Base-by-base conservation (phyloP, 257 asterid species). In the Jacaranda copaia region DNA sequence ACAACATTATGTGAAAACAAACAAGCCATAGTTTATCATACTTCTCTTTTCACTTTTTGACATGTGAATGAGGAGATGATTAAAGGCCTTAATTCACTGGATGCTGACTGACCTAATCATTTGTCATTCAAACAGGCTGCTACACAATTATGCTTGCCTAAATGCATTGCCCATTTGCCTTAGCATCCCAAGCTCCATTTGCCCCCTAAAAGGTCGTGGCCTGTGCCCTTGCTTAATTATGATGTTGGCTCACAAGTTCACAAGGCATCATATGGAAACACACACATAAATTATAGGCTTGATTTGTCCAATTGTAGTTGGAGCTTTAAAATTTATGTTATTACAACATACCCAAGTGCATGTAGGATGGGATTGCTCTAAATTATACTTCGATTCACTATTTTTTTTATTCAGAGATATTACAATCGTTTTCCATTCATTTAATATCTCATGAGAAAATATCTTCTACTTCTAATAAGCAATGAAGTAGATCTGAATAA, bases 61-160 rank as follows among this genome's bases (percentile, higher is more conserved):
- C 18, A 42, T 25, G 32, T 25, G 32, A 42, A 12, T 52, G 57
- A 42, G 46, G 8, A 42, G 3, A 4, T 42, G 46, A 42, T 42
- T 56, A n/a, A 66, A 48, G 43, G 19, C 36, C 19, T 61, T 20
- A 70, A 51, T 78, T 72, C 78, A 42, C 53, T 53, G 75, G 78
- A 55, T 72, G 75, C n/a, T 73, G 73, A 75, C 79, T 53, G 14
- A 63, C 59, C 35, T 46, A 70, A 46, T 83, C 36, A 79, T 72
- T 74, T 48, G 11, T 51, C 15, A 65, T 61, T 73, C 72, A 77
- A 70, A 64, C 51, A 49, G 70, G 19, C 6, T 53, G 60, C 11
- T 19, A n/a, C 62, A 46, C 5, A 57, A 62, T 40, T 46, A 61
- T 77, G 65, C 49, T 48, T 70, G 38, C 15, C 64, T 59, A 48